Evolutionary conservation across 805 yeast species (phyloP).

Genomic region (Schwanniomyces vanrijiae): DNA sequence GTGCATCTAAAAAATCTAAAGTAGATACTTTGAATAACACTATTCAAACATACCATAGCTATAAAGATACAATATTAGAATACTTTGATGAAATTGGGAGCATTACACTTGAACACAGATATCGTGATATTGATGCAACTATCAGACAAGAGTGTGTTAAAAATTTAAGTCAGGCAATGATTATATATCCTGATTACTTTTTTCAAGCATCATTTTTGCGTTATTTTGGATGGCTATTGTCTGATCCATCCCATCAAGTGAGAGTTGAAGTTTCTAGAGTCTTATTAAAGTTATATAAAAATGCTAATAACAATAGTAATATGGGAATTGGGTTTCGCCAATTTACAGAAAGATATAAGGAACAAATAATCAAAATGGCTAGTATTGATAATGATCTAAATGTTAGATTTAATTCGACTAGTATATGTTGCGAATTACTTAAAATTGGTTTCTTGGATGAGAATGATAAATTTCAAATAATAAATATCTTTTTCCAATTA

Average conservation of each 20-base stretch:
- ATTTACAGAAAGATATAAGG: slow-evolving; percentile 73
- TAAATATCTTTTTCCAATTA: slow-evolving; percentile 21
- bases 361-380: slow-evolving; percentile 61
- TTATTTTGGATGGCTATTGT: slow-evolving; percentile 80
- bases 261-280: slow-evolving; percentile 63
- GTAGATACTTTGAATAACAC: slow-evolving; percentile 47
- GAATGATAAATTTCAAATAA: slow-evolving; percentile 43
- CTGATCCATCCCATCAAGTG: slow-evolving; percentile 65
- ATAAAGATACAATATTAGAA: slow-evolving; percentile 53
- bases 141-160: slow-evolving; percentile 71
- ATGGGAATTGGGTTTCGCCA: slow-evolving; percentile 68
- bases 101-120: slow-evolving; percentile 70
- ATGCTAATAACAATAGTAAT: slow-evolving; percentile 13
- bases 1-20: slow-evolving; percentile 28
- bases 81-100: slow-evolving; percentile 65
- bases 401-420: slow-evolving; percentile 50
- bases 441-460: slow-evolving; percentile 65
- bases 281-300: slow-evolving; percentile 49
- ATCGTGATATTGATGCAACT: slow-evolving; percentile 72
- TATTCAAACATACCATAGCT: slow-evolving; percentile 32
- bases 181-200: slow-evolving; percentile 66
- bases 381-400: slow-evolving; percentile 43
- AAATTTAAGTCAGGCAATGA: slow-evolving; percentile 70
- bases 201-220: slow-evolving; percentile 68
- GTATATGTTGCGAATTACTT: slow-evolving; percentile 56